These are phyloP conservation scores for Geranium incanum DNA, from an alignment of 441 rosid genomes.

Conservation along the genomic window DNA sequence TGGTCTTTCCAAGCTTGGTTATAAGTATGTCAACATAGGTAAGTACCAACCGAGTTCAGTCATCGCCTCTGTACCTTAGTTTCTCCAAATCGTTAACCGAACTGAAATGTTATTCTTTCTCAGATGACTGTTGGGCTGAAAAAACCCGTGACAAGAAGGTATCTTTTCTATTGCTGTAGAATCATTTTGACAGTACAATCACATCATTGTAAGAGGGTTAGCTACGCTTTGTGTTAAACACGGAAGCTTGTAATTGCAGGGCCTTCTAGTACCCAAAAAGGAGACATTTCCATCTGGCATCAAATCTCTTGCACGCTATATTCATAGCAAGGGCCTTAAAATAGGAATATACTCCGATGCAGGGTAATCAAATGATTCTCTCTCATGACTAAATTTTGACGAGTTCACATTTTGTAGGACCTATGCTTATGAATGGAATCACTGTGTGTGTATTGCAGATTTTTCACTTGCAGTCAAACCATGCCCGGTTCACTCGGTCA, in stretches of 20 bases:
- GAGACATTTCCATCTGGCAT: constrained; percentile 60
- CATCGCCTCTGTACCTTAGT: neutral
- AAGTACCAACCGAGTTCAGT: constrained; percentile 8
- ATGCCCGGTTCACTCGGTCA: constrained; percentile 73
- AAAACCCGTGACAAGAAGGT: constrained; percentile 62
- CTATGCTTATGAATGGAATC: neutral
- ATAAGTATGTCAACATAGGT: constrained; percentile 80
- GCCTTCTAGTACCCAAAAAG: constrained; percentile 43
- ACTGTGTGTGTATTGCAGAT: constrained; percentile 29
- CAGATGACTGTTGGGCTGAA: constrained; percentile 99
- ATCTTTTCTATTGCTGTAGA: neutral
- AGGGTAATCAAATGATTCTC: constrained; percentile 31
- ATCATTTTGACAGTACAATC: no score
- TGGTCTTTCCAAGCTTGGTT: constrained; percentile 75
- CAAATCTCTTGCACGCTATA: constrained; percentile 55
- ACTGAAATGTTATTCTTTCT: constrained; percentile 16
- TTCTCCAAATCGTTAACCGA: constrained; percentile 9
- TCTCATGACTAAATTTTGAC: neutral
- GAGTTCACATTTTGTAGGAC: neutral
- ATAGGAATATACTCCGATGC: constrained; percentile 67
- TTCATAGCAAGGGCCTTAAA: constrained; percentile 64
- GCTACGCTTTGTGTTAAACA: neutral
- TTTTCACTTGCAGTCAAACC: constrained; percentile 50
- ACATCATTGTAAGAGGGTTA: no score
- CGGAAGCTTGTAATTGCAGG: constrained; percentile 33